These are phyloP conservation scores for cucumber (Cucumis sativus) DNA, from an alignment of 306 rosid species.

Conservation along the genomic window Cucumber_9930_V3 NC_026659.2:22136001-22136500, in stretches of 20 bases:
- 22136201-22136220: neutral
- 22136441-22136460: neutral
- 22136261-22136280: neutral
- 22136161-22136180: neutral
- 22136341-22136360: slow-evolving; percentile 37
- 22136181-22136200: neutral
- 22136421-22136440: neutral
- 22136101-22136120: neutral
- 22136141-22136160: neutral
- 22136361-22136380: slow-evolving; percentile 18
- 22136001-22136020: slow-evolving; percentile 52
- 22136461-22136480: neutral
- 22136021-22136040: neutral
- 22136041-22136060: too few species aligned
- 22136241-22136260: neutral
- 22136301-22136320: slow-evolving; percentile 61
- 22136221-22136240: neutral
- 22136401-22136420: neutral
- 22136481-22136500: neutral
- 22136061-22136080: neutral
- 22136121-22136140: neutral
- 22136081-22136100: neutral
- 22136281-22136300: slow-evolving; percentile 55
- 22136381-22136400: slow-evolving; percentile 28
- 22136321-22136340: slow-evolving; percentile 46